Evolutionary conservation across 2,329 filamentous ascomycete genomes (phyloP), one percentile per base, ranked within the genome.

Genomic region (Sporothrix variecibatus): DNA sequence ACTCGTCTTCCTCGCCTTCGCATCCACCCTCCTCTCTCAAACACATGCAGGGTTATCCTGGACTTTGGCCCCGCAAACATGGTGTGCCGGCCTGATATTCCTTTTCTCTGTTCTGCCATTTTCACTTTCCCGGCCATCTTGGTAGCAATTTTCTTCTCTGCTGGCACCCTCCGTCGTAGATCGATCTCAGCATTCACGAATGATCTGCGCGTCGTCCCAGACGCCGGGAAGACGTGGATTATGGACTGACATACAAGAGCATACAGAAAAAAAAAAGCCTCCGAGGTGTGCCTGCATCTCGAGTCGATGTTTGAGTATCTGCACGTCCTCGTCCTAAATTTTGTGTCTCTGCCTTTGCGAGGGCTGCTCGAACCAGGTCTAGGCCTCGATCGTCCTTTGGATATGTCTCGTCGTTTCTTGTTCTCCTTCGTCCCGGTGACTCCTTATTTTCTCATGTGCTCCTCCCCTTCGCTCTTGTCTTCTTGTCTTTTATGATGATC

Each of bases 191-290:
- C 46, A 51, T 71, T 51, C n/a, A 56, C 51, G 68, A 71, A 56
- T 71, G 68, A 71, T 71, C 68, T 56, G 31, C 68, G 68, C 68
- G 28, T 71, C 68, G 68, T 56, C 49, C 68, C 68, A 71, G 28
- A 53, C 31, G 26, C 43, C 28, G 46, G 65, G 65, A 20, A n/a
- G 17, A 28, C 26, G 43, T 43, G 68, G 68, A 11, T 15, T 9
- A 12, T 40, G 1, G 31, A 64, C 31, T n/a, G n/a, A n/a, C n/a
- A n/a, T n/a, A n/a, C n/a, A n/a, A n/a, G n/a, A n/a, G n/a, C n/a
- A n/a, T n/a, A n/a, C n/a, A n/a, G n/a, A n/a, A 40, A 40, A n/a
- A 40, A 9, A 38, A 34, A 34, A 40, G 20, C 31, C 31, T 64
- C 60, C 8, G 60, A 60, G 12, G 28, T n/a, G n/a, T n/a, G n/a